These are phyloP conservation scores for Neurospora africana DNA, from an alignment of 495 filamentous ascomycete genomes.

Conservation along the genomic window DNA sequence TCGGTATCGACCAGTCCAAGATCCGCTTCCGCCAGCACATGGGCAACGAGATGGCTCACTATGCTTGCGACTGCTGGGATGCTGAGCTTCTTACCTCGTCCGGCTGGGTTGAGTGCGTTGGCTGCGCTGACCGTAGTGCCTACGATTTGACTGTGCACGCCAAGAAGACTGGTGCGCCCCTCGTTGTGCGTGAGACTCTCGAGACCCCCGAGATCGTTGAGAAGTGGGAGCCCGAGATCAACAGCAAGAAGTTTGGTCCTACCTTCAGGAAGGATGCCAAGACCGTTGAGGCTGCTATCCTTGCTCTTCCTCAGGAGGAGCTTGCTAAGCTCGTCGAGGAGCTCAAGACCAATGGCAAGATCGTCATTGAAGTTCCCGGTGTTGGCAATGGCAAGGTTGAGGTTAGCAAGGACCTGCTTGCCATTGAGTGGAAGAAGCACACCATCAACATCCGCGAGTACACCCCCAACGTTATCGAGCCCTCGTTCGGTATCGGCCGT, in stretches of 20 bases:
- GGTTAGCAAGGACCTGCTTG: conserved; percentile 58
- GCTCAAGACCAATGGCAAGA: conserved; percentile 54
- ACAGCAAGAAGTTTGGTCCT: conserved; percentile 77
- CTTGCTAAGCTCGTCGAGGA: conserved; percentile 59
- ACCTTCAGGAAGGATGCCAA: conserved; percentile 73
- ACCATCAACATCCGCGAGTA: conserved; percentile 64
- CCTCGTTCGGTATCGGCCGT: conserved; percentile 74
- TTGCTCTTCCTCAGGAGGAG: conserved; percentile 56
- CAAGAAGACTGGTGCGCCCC: conserved; percentile 68
- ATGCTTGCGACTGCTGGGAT: conserved; percentile 79
- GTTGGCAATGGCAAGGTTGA: conserved; percentile 46
- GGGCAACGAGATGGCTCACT: conserved; percentile 70
- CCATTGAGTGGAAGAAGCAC: conserved; percentile 58
- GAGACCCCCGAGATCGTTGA: conserved; percentile 55
- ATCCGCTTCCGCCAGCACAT: conserved; percentile 81
- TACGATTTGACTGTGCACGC: conserved; percentile 71
- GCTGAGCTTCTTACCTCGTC: conserved; percentile 68
- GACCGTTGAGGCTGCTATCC: conserved; percentile 57
- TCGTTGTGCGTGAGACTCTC: conserved; percentile 55
- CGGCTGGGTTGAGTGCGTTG: conserved; percentile 82
- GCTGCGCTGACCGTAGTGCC: conserved; percentile 72
- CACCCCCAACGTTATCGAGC: conserved; percentile 77
- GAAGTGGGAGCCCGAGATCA: conserved; percentile 64
- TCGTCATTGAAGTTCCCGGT: conserved; percentile 53
- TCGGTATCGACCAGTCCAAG: conserved; percentile 61